phyloP scores from a whole-genome alignment of 768 basidiomycete genomes.

The Lentinula sp. region DNA sequence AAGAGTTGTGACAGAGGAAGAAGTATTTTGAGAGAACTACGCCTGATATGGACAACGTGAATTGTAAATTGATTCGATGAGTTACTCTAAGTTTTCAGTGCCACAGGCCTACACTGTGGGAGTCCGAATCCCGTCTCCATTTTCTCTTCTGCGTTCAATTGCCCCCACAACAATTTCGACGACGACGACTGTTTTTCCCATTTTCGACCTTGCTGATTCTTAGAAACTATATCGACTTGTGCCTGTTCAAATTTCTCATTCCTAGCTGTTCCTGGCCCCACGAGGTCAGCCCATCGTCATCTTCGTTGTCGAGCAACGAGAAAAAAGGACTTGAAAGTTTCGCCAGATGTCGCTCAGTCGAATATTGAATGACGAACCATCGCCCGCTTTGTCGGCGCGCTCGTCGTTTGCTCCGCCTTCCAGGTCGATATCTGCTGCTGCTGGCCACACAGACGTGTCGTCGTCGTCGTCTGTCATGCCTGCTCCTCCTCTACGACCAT shows the following conservation, averaged over 20 bases:
- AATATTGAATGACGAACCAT: constrained; percentile 74
- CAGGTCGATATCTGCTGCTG: constrained; percentile 10
- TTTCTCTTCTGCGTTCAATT: neutral
- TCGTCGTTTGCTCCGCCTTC: constrained; percentile 24
- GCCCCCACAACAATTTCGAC: neutral
- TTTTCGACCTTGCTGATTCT: neutral
- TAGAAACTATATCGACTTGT: neutral
- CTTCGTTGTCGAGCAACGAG: constrained; percentile 4
- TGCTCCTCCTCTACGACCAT: constrained; percentile 1
- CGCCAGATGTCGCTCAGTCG: constrained; percentile 64
- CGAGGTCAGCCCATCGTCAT: constrained; percentile 20
- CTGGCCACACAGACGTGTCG: constrained; percentile 5
- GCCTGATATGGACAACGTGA: constrained; percentile 1
- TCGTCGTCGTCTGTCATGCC: constrained; percentile 1
- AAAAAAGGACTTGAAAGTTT: neutral
- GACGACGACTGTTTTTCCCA: neutral
- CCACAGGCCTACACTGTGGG: constrained; percentile 10
- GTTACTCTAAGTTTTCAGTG: neutral
- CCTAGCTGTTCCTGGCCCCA: constrained; percentile 26
- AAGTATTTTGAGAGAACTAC: neutral
- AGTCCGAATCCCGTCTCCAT: neutral
- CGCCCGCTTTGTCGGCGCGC: constrained; percentile 28
- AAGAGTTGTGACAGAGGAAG: neutral
- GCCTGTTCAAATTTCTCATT: constrained; percentile 15
- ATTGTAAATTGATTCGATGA: neutral